A percentile compares a stretch with the other conserved stretches of the same genome.
Conservation (phyloP, 352 stramenopile species). For the Phytophthora chlamydospora region DNA sequence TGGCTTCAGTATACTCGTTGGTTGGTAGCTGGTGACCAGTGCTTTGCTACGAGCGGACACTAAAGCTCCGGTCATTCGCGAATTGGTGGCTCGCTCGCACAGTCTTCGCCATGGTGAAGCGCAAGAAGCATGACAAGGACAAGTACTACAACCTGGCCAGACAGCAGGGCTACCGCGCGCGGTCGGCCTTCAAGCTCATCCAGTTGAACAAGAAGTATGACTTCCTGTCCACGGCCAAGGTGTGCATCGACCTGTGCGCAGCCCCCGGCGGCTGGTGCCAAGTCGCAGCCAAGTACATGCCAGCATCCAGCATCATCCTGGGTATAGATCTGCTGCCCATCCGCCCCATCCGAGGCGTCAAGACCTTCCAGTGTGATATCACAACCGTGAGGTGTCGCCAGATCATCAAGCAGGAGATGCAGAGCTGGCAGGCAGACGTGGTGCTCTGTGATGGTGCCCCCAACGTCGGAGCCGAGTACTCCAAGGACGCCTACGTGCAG, state of each 20-base stretch:
- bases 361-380: conserved; percentile 97
- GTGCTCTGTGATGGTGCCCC: conserved; percentile 99
- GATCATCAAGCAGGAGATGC: conserved; percentile 93
- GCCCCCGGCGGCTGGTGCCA: conserved; percentile 99
- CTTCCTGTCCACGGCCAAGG: conserved; percentile 95
- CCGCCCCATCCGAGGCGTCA: conserved; percentile 95
- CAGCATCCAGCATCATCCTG: conserved; percentile 95
- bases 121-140: conserved; percentile 99
- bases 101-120: conserved; percentile 84
- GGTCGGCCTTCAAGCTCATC: conserved; percentile 99
- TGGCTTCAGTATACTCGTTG: conserved; percentile 41
- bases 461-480: conserved; percentile 98
- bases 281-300: conserved; percentile 91
- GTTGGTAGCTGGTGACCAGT: conserved; percentile 21
- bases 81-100: conserved; percentile 25
- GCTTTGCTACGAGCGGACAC: too few relatives aligned
- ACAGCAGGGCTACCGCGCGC: conserved; percentile 98
- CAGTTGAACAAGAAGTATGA: conserved; percentile 99
- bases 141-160: conserved; percentile 99
- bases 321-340: conserved; percentile 99
- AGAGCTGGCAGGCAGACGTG: conserved; percentile 95
- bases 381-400: conserved; percentile 90
- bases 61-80: conserved; percentile 22
- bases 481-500: conserved; percentile 99
- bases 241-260: conserved; percentile 99